Evolutionary conservation across 352 stramenopile species (phyloP).

Genomic region (Elongisporangium anandrum): DNA sequence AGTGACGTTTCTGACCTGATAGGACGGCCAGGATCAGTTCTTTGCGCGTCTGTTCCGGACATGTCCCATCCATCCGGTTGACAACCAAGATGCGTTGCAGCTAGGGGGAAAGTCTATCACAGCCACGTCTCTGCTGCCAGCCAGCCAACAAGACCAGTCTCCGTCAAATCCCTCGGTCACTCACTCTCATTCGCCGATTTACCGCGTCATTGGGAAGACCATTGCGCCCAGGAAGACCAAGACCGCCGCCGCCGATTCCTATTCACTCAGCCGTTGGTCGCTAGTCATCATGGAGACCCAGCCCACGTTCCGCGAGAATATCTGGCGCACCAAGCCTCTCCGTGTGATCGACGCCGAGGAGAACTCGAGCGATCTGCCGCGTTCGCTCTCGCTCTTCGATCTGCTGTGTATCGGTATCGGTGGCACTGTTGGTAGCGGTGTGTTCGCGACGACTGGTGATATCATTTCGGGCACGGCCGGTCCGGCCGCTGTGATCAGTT

Average conservation of each 20-base stretch:
- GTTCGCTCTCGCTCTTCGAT: conserved; percentile 64
- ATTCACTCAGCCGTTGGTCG: neutral
- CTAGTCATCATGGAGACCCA: neutral
- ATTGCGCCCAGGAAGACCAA: neutral
- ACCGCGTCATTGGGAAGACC: neutral
- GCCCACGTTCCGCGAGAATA: conserved; percentile 17
- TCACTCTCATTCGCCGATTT: neutral
- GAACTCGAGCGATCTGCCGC: conserved; percentile 30
- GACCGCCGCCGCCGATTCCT: neutral
- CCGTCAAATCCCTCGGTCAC: neutral
- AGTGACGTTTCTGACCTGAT: neutral
- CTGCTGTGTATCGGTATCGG: conserved; percentile 81
- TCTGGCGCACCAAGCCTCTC: conserved; percentile 43
- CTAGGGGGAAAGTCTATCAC: neutral
- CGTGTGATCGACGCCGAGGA: conserved; percentile 48
- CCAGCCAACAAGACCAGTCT: neutral
- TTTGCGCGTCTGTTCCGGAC: neutral
- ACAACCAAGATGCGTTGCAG: neutral
- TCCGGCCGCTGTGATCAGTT: conserved; percentile 77
- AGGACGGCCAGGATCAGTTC: neutral
- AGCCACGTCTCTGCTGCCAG: neutral
- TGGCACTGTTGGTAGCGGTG: conserved; percentile 86
- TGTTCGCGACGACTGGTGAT: conserved; percentile 82
- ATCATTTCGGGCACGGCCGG: conserved; percentile 80
- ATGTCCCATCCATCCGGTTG: neutral